Base-by-base conservation (phyloP, 768 basidiomycete species). In the Coprinellus aureogranulatus region DNA sequence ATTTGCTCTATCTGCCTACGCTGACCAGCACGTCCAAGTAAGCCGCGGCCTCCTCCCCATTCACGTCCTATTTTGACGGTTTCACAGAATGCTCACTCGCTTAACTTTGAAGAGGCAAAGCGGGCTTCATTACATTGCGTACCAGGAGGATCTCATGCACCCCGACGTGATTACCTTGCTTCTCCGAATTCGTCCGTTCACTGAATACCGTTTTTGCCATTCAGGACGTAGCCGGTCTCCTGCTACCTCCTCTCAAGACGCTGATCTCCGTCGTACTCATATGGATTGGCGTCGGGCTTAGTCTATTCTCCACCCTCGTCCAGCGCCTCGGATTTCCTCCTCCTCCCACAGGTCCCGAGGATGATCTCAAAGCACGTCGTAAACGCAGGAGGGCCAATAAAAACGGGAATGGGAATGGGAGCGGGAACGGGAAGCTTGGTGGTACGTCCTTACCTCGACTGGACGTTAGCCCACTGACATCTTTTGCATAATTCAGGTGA, bases 61-160 rank as follows among this genome's bases (percentile, higher is more conserved):
- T 22, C 50, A 6, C 50, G 20, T 5, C 10, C 4, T 25, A n/a
- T 45, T 44, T n/a, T 44, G 16, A 44, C 41, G 20, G 4, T n/a
- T n/a, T n/a, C 41, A 44, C 41, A 81, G 79, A 37, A 68, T 83
- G 40, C 37, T 83, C 20, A 73, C 78, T 12, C 77, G 79, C 51
- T 64, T 87, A 37, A 78, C 71, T 2, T 74, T 88, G n/a, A 73
- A 66, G 39, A 72, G 81, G 62, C 64, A 67, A 31, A 64, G 68
- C 16, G 74, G 67, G 1, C 31, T 65, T 11, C 72, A 75, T 62
- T 74, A 75, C 31, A 85, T 87, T 37, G 59, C 65, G 1, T 62
- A 68, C 40, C 82, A 87, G 57, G 83, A 87, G 64, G 82, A 68
- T 44, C 67, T 68, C 41, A 65, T 64, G 54, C 68, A 70, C 22